Percentiles rank a stretch among this genome's conserved stretches.
These are phyloP conservation scores for Alternaria sp. DNA, from an alignment of 2,329 filamentous ascomycete species.

Conservation along the genomic window DNA sequence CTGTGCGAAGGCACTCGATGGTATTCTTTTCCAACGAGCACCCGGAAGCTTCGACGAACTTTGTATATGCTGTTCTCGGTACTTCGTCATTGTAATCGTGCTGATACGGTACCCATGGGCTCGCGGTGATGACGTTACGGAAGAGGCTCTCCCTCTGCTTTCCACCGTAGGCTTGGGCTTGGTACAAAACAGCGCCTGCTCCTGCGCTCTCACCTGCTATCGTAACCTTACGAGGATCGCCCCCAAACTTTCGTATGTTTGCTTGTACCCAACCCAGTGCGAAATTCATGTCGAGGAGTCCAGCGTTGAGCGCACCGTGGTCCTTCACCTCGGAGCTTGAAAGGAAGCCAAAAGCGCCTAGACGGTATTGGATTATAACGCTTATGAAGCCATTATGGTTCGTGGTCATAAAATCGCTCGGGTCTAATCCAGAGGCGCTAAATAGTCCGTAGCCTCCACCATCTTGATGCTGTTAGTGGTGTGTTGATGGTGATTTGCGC, in stretches of 20 bases:
- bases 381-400: slow-evolving; percentile 61
- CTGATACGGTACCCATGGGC: slow-evolving; percentile 45
- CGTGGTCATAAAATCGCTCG: slow-evolving; percentile 45
- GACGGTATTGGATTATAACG: slow-evolving; percentile 70
- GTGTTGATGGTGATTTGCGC: slow-evolving; percentile 39
- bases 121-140: slow-evolving; percentile 45
- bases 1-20: slow-evolving; percentile 37
- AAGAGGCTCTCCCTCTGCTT: slow-evolving; percentile 41
- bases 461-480: slow-evolving; percentile 43
- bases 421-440: slow-evolving; percentile 39
- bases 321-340: slow-evolving; percentile 63
- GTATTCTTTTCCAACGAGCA: slow-evolving; percentile 33
- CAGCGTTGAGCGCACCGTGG: slow-evolving; percentile 68
- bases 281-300: slow-evolving; percentile 69
- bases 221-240: slow-evolving; percentile 66
- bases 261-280: slow-evolving; percentile 68
- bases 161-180: slow-evolving; percentile 53
- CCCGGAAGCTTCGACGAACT: slow-evolving; percentile 40
- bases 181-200: slow-evolving; percentile 62
- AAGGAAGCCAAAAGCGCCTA: slow-evolving; percentile 70
- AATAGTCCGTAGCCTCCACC: slow-evolving; percentile 51
- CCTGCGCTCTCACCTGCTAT: slow-evolving; percentile 70
- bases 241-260: slow-evolving; percentile 62
- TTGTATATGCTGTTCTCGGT: slow-evolving; percentile 40
- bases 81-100: slow-evolving; percentile 44